Conservation (phyloP, 129 eudicot genomes). For the Arctium lappa region DNA sequence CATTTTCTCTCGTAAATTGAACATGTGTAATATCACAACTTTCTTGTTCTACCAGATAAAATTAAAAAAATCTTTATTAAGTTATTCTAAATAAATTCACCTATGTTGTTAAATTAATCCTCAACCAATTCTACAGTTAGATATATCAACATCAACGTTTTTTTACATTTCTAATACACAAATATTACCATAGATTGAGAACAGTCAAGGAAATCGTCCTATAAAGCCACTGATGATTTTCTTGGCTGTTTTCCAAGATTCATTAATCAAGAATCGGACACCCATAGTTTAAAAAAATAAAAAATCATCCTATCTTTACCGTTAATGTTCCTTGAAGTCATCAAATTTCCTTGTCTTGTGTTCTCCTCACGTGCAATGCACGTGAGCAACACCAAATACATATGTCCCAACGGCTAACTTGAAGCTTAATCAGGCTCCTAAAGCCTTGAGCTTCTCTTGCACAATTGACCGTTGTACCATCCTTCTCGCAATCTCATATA, state of each 20-base stretch:
- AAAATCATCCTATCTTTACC: no score
- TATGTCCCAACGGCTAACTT: conserved; percentile 37
- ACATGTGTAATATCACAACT: background rate
- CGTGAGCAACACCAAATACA: conserved; percentile 5
- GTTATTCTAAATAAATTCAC: background rate
- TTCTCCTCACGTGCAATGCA: conserved; percentile 14
- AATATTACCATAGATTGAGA: background rate
- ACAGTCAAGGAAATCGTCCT: no score
- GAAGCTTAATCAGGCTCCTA: conserved; percentile 2
- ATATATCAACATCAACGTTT: no score
- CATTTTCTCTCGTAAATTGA: background rate
- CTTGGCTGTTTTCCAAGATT: no score
- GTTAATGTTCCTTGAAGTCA: background rate
- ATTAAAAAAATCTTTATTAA: background rate
- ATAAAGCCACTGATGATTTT: no score
- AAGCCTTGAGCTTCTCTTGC: conserved; percentile 19
- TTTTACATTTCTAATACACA: background rate
- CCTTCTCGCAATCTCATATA: conserved; percentile 6
- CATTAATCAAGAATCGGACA: no score
- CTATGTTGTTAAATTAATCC: background rate
- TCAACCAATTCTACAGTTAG: background rate
- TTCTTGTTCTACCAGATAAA: background rate
- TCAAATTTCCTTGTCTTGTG: background rate
- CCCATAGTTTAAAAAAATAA: no score
- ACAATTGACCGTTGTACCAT: conserved; percentile 54